A percentile compares a stretch with the other conserved stretches of the same genome.
Evolutionary conservation across 164 flowering plant species (phyloP).

Genomic region (Annona squamosa): DNA sequence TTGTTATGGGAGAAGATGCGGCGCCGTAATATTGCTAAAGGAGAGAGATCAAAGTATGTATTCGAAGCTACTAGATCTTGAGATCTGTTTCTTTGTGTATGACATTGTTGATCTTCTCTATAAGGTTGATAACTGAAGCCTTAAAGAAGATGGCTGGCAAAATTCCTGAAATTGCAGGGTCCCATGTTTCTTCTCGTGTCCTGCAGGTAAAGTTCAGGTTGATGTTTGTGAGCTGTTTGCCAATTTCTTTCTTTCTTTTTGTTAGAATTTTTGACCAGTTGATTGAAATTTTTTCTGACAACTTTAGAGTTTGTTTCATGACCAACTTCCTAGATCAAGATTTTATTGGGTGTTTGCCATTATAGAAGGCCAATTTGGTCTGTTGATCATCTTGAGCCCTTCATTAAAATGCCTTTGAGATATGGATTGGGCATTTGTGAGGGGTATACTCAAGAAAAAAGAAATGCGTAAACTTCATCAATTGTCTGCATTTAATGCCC

Average conservation of each 20-base stretch:
- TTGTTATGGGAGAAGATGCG: slow-evolving; percentile 91
- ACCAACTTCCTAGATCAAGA: neutral
- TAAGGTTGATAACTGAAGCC: slow-evolving; percentile 73
- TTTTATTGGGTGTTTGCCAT: neutral
- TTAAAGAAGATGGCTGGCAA: slow-evolving; percentile 83
- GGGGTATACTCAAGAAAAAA: too few species aligned
- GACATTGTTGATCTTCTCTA: neutral
- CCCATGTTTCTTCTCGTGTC: slow-evolving; percentile 92
- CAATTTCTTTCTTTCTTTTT: neutral
- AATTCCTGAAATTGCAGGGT: slow-evolving; percentile 78
- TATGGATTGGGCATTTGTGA: too few species aligned
- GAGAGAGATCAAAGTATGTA: slow-evolving; percentile 75
- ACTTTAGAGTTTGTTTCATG: neutral
- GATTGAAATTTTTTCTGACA: neutral
- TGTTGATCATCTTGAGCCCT: neutral
- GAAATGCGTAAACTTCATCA: too few species aligned
- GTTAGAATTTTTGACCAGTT: neutral
- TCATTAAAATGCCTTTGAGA: neutral
- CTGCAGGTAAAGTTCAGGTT: slow-evolving; percentile 54
- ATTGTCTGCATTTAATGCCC: too few species aligned
- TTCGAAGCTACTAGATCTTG: neutral
- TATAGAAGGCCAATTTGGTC: neutral
- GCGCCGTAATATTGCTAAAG: slow-evolving; percentile 63
- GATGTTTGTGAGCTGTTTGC: neutral
- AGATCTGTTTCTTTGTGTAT: neutral